Evolutionary conservation across 768 basidiomycete species (phyloP).

Genomic region (Termitomyces sp.): DNA sequence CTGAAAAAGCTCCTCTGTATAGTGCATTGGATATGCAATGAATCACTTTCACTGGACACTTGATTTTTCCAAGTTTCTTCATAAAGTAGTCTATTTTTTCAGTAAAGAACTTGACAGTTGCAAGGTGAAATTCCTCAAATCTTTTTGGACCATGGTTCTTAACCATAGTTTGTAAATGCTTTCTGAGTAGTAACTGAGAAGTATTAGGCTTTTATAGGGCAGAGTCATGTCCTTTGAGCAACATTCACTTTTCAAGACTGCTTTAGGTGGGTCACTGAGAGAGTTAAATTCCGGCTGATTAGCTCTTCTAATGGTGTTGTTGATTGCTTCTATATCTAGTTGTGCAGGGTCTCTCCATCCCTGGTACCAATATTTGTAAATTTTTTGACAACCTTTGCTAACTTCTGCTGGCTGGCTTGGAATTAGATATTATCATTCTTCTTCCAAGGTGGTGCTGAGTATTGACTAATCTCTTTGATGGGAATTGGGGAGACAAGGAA

Average conservation of each 20-base stretch:
- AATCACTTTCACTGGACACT: slow-evolving; percentile 25
- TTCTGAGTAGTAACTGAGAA: slow-evolving; percentile 14
- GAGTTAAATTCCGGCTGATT: slow-evolving; percentile 26
- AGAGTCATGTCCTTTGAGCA: neutral
- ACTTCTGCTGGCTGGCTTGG: slow-evolving; percentile 23
- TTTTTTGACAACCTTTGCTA: slow-evolving; percentile 28
- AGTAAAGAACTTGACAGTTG: slow-evolving; percentile 26
- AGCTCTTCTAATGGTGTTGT: neutral
- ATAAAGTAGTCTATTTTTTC: slow-evolving; percentile 19
- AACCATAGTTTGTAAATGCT: slow-evolving; percentile 18
- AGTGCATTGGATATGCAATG: slow-evolving; percentile 28
- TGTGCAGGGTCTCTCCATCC: slow-evolving; percentile 1
- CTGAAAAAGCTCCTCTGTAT: slow-evolving; percentile 19
- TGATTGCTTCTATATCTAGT: neutral
- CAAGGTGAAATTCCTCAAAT: slow-evolving; percentile 22
- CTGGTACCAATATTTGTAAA: slow-evolving; percentile 13
- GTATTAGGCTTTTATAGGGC: slow-evolving; percentile 13
- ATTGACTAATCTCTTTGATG: slow-evolving; percentile 22
- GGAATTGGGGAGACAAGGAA: slow-evolving; percentile 31
- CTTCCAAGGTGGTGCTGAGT: too few species aligned
- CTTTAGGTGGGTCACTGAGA: slow-evolving; percentile 10
- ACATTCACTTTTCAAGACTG: slow-evolving; percentile 13
- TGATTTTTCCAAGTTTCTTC: slow-evolving; percentile 19
- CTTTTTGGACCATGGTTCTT: slow-evolving; percentile 20
- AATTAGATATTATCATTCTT: neutral